phyloP scores from a whole-genome alignment of 1,284 basidiomycete species.

The Ustilago curta region DNA sequence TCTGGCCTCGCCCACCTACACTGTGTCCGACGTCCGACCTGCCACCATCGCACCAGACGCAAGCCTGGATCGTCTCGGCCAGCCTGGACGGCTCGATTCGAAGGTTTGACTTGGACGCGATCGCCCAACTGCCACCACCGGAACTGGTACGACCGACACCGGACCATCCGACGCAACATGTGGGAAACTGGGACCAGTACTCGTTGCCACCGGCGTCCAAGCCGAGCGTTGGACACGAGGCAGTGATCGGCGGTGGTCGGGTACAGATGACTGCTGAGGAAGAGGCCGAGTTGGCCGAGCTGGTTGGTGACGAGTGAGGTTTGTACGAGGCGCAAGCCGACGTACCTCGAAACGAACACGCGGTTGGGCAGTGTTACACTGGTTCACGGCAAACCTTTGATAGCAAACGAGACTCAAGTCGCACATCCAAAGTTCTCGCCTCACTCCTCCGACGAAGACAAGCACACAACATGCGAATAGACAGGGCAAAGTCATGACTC shows the following conservation, averaged over 20 bases:
- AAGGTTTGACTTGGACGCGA: constrained; percentile 29
- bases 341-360: too few species aligned
- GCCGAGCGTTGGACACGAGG: background rate
- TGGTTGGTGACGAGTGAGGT: constrained; percentile 36
- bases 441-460: too few species aligned
- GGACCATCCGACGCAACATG: background rate
- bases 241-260: background rate
- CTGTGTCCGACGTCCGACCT: background rate
- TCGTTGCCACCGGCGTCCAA: constrained; percentile 9
- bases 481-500: too few species aligned
- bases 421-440: too few species aligned
- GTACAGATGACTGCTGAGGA: constrained; percentile 56
- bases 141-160: background rate
- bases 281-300: constrained; percentile 59
- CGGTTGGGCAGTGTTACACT: too few species aligned
- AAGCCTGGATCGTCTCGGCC: constrained; percentile 50
- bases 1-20: constrained; percentile 9
- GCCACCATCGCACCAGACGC: background rate
- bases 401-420: too few species aligned
- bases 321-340: too few species aligned
- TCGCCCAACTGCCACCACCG: background rate
- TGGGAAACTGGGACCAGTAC: constrained; percentile 12
- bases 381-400: too few species aligned
- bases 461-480: too few species aligned
- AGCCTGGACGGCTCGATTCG: constrained; percentile 57